phyloP scores from a whole-genome alignment of 805 yeast species.

The Starmerella apicola region DNA sequence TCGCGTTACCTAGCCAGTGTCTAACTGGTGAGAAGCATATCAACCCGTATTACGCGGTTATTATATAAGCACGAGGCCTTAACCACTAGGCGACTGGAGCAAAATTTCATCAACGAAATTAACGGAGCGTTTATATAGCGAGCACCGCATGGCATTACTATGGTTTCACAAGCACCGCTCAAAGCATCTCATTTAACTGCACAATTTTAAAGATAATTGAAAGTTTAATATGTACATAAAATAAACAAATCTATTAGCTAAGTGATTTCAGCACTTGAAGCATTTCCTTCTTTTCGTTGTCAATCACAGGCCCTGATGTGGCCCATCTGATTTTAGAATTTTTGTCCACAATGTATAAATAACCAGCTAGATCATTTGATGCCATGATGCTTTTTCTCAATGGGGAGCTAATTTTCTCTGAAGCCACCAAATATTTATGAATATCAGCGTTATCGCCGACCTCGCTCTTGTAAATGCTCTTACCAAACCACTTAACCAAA shows the following conservation, averaged over 20 bases:
- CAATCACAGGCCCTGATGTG: slow-evolving; percentile 66
- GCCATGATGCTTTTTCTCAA: slow-evolving; percentile 49
- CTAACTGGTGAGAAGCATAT: slow-evolving; percentile 30
- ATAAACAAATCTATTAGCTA: neutral
- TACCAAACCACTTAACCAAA: slow-evolving; percentile 42
- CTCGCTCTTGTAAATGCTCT: slow-evolving; percentile 34
- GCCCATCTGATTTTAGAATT: slow-evolving; percentile 79
- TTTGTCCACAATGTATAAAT: slow-evolving; percentile 63
- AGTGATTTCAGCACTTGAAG: slow-evolving; percentile 15
- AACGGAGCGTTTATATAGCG: slow-evolving; percentile 3
- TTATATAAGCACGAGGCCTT: slow-evolving; percentile 56
- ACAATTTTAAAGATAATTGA: neutral
- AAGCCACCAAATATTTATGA: slow-evolving; percentile 50
- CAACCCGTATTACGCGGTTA: slow-evolving; percentile 39
- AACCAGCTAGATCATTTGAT: slow-evolving; percentile 72
- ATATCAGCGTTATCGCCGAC: slow-evolving; percentile 35
- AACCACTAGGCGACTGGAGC: slow-evolving; percentile 30
- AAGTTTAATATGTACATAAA: neutral
- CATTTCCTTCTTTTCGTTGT: slow-evolving; percentile 37
- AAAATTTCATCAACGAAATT: slow-evolving; percentile 10
- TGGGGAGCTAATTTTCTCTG: slow-evolving; percentile 43
- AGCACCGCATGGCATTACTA: neutral
- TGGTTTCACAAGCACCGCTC: neutral
- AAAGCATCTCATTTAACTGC: neutral
- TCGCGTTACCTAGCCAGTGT: slow-evolving; percentile 44